These are phyloP conservation scores for Wickerhamomyces rabaulensis DNA, from an alignment of 805 yeast species.

Conservation along the genomic window DNA sequence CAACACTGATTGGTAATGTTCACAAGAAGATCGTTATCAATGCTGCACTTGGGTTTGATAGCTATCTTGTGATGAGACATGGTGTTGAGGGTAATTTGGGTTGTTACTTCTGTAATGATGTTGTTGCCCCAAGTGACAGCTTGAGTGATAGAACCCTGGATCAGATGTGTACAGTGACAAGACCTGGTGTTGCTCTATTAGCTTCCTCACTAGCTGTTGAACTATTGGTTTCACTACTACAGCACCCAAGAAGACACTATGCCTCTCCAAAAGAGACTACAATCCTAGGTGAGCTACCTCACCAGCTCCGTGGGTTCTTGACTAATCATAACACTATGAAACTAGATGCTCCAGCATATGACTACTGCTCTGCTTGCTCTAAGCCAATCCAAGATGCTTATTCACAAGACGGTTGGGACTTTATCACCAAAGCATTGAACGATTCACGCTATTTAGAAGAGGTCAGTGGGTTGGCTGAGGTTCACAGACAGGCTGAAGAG, in stretches of 20 bases:
- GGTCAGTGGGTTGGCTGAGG: slow-evolving; percentile 69
- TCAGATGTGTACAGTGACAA: slow-evolving; percentile 97
- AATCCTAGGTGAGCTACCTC: slow-evolving; percentile 71
- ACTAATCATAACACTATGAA: slow-evolving; percentile 58
- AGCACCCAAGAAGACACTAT: slow-evolving; percentile 48
- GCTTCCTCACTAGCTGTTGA: slow-evolving; percentile 89
- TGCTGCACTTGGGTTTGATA: slow-evolving; percentile 94
- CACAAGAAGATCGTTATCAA: slow-evolving; percentile 72
- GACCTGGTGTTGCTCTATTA: slow-evolving; percentile 91
- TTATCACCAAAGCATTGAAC: slow-evolving; percentile 65
- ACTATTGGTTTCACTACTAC: slow-evolving; percentile 66
- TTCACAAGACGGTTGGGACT: slow-evolving; percentile 65
- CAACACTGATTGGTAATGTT: slow-evolving; percentile 73
- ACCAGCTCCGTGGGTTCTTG: slow-evolving; percentile 86
- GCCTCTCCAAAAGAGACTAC: slow-evolving; percentile 26
- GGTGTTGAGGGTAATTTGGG: slow-evolving; percentile 59
- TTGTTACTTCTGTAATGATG: slow-evolving; percentile 94
- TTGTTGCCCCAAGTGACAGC: slow-evolving; percentile 89
- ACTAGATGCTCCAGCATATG: slow-evolving; percentile 66
- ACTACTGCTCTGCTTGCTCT: slow-evolving; percentile 86
- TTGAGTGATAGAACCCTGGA: slow-evolving; percentile 85
- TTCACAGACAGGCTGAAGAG: slow-evolving; percentile 66
- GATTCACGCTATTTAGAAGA: slow-evolving; percentile 66
- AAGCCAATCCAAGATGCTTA: slow-evolving; percentile 47
- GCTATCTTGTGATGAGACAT: slow-evolving; percentile 91